Base-by-base conservation (phyloP, 495 filamentous ascomycete species). In the Penicillium simplicissimum region DNA sequence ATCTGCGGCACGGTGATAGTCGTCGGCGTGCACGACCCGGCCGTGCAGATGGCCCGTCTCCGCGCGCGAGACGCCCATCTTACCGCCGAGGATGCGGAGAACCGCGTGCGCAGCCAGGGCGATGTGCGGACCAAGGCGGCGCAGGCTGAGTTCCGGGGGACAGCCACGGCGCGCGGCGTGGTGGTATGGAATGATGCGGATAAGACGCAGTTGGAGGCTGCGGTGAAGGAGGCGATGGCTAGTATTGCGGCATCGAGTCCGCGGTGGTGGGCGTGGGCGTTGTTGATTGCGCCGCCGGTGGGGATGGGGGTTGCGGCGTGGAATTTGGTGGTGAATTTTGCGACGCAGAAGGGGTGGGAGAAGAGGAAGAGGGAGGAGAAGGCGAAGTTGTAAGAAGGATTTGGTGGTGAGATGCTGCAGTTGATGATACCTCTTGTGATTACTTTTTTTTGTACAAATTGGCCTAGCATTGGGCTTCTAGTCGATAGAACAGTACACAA, bases 161-260 rank as follows among this genome's bases (percentile, higher is more conserved):
- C 71, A 55, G 79, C 79, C 35, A 74, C 71, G 59, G 72, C 74
- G 55, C 74, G 80, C 23, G 95, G 95, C 0, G 82, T 89, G 13
- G 90, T 96, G 43, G 84, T 98, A 14, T 88, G 87, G 88, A 98
- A 98, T 81, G 93, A 97, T 79, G 84, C 82, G 3, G 85, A 81
- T 25, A 85, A 75, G 68, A 85, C 84, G 38, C 84, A 91, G 54
- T 69, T 98, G 67, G 79, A 82, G 73, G 62, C 55, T 42, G 87
- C 91, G 69, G 76, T 98, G 1, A 74, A 76, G 55, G 76, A 72
- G 59, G 88, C 86, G 8, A 83, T 96, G 79, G 59, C 56, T 13
- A 83, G 79, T 62, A 76, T 97, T n/a, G 74, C 73, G 67, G 79
- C 58, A 57, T 72, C 73, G 23, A 92, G 90, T 75, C 89, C 90